Base-by-base conservation (phyloP, 768 basidiomycete genomes). In the Tricholomella constricta region DNA sequence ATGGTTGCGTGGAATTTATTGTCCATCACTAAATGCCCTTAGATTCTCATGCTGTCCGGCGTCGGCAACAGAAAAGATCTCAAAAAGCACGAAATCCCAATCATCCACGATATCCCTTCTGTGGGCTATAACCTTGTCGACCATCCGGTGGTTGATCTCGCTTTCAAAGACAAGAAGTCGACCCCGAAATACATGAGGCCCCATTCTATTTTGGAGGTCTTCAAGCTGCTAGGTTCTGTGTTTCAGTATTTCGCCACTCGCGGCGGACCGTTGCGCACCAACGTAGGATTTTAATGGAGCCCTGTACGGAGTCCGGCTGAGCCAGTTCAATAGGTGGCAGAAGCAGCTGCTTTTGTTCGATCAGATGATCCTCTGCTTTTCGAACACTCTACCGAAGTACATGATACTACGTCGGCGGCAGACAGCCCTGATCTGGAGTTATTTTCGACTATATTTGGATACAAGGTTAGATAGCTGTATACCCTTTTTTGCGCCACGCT, bases 81-180 rank as follows among this genome's bases (percentile, higher is more conserved):
- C 32, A 57, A 72, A 11, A 65, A 72, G 32, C 71, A 84, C 51
- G 67, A 69, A 4, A 84, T 94, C 19, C 72, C 80, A 0, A 68
- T 84, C 26, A 69, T 85, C 17, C 62, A 81, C 6, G 82, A 91
- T 59, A 78, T 88, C 2, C 85, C 88, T 0, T 84, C 84, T 10
- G 90, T 94, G 17, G 92, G 92, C 12, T 72, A 78, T 7, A 78
- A 91, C 64, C 77, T 94, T 15, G 72, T 79, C 41, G 91, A 94
- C 62, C 91, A 93, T 61, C 73, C 77, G 3, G 74, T 77, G 12
- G 75, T 87, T 45, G 72, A 78, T 59, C 46, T 83, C 22, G 73
- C 75, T 57, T 75, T 80, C 65, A 76, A 75, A 57, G 83, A 85
- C 56, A 84, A 77, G 47, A 2, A 71, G 77, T 46, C 60, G 69